These are phyloP conservation scores for Endothia cerciana DNA, from an alignment of 2,329 filamentous ascomycete species.

Conservation along the genomic window DNA sequence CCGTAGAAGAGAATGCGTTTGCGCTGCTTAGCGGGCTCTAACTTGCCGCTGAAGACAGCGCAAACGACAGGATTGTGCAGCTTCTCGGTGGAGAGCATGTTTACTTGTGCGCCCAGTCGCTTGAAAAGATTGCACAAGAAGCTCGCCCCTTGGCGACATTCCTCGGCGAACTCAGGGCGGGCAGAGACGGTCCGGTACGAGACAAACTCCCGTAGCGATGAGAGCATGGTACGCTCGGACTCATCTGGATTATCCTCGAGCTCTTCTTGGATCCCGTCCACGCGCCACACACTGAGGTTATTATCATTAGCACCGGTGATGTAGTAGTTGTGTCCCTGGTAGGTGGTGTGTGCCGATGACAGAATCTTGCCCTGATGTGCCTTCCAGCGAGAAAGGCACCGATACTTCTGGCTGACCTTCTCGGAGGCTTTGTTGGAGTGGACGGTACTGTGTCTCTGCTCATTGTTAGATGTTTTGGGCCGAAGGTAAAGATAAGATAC, in stretches of 20 bases:
- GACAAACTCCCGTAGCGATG: constrained; percentile 81
- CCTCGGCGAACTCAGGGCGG: constrained; percentile 81
- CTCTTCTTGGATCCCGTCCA: constrained; percentile 52
- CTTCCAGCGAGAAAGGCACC: constrained; percentile 40
- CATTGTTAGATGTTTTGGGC: constrained; percentile 11
- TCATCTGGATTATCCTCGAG: constrained; percentile 42
- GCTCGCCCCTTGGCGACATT: constrained; percentile 90
- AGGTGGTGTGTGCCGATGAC: constrained; percentile 75
- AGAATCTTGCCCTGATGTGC: constrained; percentile 88
- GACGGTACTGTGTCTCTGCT: constrained; percentile 67
- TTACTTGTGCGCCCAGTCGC: constrained; percentile 84
- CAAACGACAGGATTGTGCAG: constrained; percentile 87
- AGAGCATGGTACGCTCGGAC: constrained; percentile 63
- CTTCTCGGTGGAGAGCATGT: constrained; percentile 72
- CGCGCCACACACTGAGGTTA: constrained; percentile 85
- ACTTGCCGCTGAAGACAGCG: constrained; percentile 82
- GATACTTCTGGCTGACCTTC: constrained; percentile 57
- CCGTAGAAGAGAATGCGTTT: constrained; percentile 96
- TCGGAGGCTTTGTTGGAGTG: constrained; percentile 61
- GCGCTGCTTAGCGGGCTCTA: constrained; percentile 63
- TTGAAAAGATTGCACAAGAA: constrained; percentile 91
- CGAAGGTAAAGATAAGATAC: not conserved
- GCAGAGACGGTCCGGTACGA: constrained; percentile 92
- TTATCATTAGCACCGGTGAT: constrained; percentile 95
- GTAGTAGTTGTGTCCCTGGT: constrained; percentile 77